Conservation (phyloP, 2,329 filamentous ascomycete species). For the Pseudogymnoascus sp. region DNA sequence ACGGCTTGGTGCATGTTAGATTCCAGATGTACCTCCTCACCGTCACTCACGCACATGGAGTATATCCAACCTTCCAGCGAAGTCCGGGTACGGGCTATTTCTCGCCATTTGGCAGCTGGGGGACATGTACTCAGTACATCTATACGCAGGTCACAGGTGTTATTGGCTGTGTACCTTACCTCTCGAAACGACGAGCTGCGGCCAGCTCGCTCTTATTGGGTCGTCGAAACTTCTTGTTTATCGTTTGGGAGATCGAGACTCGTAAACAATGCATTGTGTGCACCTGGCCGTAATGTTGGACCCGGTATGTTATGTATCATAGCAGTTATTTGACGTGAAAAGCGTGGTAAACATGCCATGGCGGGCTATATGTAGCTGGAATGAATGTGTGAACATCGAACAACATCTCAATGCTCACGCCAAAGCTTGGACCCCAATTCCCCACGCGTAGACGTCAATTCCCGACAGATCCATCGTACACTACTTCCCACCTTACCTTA, state of each 20-base stretch:
- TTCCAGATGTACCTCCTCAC: conserved; percentile 1
- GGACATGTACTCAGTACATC: neutral
- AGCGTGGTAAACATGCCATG: neutral
- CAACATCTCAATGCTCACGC: neutral
- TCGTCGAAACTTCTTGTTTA: neutral
- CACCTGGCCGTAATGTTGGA: neutral
- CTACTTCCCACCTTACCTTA: conserved; percentile 5
- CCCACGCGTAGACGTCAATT: conserved; percentile 5
- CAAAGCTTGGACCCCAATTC: conserved; percentile 7
- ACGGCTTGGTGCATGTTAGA: conserved; percentile 1
- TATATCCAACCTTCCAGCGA: neutral
- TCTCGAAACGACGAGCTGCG: neutral
- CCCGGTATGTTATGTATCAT: neutral
- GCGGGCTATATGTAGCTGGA: neutral
- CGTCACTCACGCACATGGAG: conserved; percentile 1
- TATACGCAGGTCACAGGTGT: neutral
- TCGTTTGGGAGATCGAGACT: neutral
- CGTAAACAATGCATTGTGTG: conserved; percentile 1
- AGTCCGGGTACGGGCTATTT: neutral
- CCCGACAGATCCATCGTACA: conserved; percentile 8
- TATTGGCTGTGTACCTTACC: conserved; percentile 6
- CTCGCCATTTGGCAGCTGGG: neutral
- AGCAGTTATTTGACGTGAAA: neutral
- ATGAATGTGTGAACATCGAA: neutral
- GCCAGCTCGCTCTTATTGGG: neutral